Evolutionary conservation across 805 yeast genomes (phyloP).

Genomic region (Saccharomycopsis olivae): DNA sequence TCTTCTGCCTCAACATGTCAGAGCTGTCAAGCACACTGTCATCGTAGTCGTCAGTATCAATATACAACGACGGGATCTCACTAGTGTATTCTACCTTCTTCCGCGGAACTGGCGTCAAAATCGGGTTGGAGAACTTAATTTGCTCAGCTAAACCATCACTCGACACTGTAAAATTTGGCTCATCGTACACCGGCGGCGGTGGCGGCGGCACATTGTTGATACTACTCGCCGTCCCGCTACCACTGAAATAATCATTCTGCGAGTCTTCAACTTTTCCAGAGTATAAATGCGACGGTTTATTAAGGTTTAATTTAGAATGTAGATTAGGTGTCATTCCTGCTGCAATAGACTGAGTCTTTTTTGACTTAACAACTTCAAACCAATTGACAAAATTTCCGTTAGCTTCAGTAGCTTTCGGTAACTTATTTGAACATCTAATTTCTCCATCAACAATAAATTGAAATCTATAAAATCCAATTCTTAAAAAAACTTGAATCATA

Average conservation of each 20-base stretch:
- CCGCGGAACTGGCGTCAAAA: constrained; percentile 18
- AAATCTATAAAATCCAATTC: constrained; percentile 87
- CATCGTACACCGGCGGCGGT: background rate
- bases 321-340: background rate
- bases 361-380: constrained; percentile 45
- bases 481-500: constrained; percentile 63
- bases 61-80: constrained; percentile 27
- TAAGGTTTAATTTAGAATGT: background rate
- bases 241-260: constrained; percentile 37
- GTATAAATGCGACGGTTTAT: constrained; percentile 22
- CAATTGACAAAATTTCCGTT: constrained; percentile 94
- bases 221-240: constrained; percentile 3
- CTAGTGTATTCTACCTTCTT: constrained; percentile 21
- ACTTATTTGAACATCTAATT: constrained; percentile 71
- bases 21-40: constrained; percentile 26
- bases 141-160: background rate
- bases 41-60: constrained; percentile 27
- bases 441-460: constrained; percentile 93
- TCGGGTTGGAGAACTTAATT: background rate
- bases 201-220: background rate
- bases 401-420: constrained; percentile 94
- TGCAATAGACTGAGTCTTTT: background rate
- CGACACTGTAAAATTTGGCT: background rate
- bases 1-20: constrained; percentile 23
- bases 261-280: constrained; percentile 70